A percentile compares a stretch with the other conserved stretches of the same genome.
Evolutionary conservation across 2,329 filamentous ascomycete genomes (phyloP).

Genomic region (Colletotrichum tropicicola): DNA sequence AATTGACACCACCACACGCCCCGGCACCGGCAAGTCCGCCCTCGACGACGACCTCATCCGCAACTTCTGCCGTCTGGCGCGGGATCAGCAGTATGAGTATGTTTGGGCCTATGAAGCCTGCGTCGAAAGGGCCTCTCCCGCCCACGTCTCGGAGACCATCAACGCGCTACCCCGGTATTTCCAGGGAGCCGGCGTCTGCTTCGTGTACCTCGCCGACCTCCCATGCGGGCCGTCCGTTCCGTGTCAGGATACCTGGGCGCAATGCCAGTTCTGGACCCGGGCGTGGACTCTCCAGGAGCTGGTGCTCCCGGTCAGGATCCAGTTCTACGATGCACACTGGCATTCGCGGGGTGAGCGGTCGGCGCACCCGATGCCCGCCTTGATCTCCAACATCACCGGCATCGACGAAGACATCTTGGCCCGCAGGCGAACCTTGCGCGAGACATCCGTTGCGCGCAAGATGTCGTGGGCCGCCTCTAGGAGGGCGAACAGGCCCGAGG

Average conservation of each 20-base stretch:
- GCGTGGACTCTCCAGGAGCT: slow-evolving; percentile 11
- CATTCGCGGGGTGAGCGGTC: background rate
- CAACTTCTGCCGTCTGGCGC: no score
- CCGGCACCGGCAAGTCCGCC: no score
- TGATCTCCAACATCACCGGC: background rate
- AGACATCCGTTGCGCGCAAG: background rate
- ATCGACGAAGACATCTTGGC: background rate
- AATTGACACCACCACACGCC: no score
- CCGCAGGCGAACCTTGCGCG: no score
- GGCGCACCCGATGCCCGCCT: background rate
- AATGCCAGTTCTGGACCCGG: background rate
- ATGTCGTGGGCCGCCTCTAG: slow-evolving; percentile 8
- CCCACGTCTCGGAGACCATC: background rate
- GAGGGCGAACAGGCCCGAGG: background rate
- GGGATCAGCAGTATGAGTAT: no score
- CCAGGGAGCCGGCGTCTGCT: background rate
- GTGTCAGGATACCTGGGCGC: background rate
- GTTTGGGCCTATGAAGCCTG: no score
- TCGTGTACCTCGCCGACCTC: background rate
- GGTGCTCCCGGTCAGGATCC: background rate
- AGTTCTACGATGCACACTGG: slow-evolving; percentile 6
- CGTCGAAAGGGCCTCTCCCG: no score
- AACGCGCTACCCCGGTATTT: background rate
- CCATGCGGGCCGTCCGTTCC: background rate
- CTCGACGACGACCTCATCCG: no score